Base-by-base conservation (phyloP, 1,284 basidiomycete species). In the Amylostereum chailletii region DNA sequence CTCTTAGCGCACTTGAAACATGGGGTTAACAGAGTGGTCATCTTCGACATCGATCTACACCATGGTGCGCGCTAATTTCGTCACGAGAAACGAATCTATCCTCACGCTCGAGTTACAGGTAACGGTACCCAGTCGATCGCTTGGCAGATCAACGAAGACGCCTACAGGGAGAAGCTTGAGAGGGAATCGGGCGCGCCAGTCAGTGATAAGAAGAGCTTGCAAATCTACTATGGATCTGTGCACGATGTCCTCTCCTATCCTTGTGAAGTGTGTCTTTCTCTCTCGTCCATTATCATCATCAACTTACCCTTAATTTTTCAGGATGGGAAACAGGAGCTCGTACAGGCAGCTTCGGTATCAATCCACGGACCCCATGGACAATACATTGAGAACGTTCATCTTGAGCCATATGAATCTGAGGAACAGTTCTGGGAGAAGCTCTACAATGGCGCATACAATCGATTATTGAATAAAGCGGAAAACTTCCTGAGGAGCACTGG, bases 31-130 rank as follows among this genome's bases (percentile, higher is more conserved):
- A 81, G 91, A 31, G 75, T 90, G 1, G 77, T 95, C 34, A 86
- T 98, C 46, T 79, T 97, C 42, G 95, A 98, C 61, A 93, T 97
- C 54, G 94, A 98, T 66, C 71, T 97, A 4, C 94, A 97, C 66
- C 94, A 96, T 59, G 85, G 86, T 81, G 52, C 44, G 69, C 51
- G n/a, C 7, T 41, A 41, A 7, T 19, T 8, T n/a, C 36, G 26
- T 47, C 46, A 34, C 7, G 30, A 46, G 29, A 40, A 29, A 46
- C 43, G 48, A 29, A 48, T 47, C 6, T 36, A 52, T 39, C 41
- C 50, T 49, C 31, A 34, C 27, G 9, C 29, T 4, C 31, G 10
- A 42, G 19, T 26, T 37, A 50, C 57, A 90, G 90, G 92, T 5
- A 95, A 98, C 61, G 95, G 95, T 1, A 96, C 93, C 0, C 94